Evolutionary conservation across 2,329 filamentous ascomycete genomes (phyloP), one percentile per base, ranked within the genome.

Genomic region (Diaporthe velutina): DNA sequence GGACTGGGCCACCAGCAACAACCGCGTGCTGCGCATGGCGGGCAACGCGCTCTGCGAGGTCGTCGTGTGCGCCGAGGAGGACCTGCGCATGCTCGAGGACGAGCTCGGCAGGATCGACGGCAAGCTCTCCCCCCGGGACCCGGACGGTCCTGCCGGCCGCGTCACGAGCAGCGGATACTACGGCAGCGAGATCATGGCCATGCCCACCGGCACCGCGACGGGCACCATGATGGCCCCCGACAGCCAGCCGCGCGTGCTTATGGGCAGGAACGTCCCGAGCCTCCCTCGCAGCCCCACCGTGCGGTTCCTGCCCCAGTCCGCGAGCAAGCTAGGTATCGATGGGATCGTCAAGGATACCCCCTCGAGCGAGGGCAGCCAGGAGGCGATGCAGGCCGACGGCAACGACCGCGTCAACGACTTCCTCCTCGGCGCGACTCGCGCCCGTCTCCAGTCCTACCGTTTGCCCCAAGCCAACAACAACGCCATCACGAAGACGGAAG

Each of bases 71-170:
- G 71, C 71, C 25, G 66, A 74, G 66, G 72, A 57, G 19, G 66
- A 74, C 17, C n/a, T 75, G 13, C 64, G 72, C 40, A 67, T 74
- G 72, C 54, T 75, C 35, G 74, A 75, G 72, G 71, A 75, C 50
- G 74, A 75, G 72, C 67, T 75, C 2, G 71, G 74, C 25, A 25
- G 74, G 2, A 33, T 71, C 12, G 71, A 75, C 48, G 74, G 74
- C n/a, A 60, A 54, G 33, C 70, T 75, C 4, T 57, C 61, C 45
- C 74, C 74, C 28, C 38, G 40, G 30, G 70, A 75, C 42, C 61
- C 38, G 42, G 70, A 73, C 5, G 74, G 74, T 13, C 60, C 74
- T 3, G 54, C 60, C 2, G 70, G 74, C 0, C 42, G 74, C 19
- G 70, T 73, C 28, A 70, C 70, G 8, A 73, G 74, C 45, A 30